These are phyloP conservation scores for Erythrophleum fordii DNA, from an alignment of 306 rosid species.

Conservation along the genomic window DNA sequence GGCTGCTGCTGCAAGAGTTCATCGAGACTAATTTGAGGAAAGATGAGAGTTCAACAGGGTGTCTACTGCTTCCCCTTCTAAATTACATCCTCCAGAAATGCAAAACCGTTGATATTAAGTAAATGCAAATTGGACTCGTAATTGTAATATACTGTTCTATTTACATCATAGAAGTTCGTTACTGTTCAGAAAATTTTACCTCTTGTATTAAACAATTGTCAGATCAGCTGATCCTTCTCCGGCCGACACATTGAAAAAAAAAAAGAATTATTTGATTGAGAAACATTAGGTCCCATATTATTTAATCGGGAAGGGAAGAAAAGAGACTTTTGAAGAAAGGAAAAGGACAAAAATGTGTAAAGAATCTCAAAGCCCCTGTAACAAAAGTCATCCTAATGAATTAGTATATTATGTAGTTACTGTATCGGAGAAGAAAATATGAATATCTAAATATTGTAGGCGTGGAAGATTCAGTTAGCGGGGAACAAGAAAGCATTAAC, in stretches of 20 bases:
- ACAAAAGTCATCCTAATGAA: not conserved
- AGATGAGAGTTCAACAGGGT: not conserved
- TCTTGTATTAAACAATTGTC: not conserved
- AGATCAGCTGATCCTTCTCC: not conserved
- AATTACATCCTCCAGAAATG: too few species aligned
- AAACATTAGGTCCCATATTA: not conserved
- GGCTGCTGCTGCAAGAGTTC: not conserved
- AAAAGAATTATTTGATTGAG: too few species aligned
- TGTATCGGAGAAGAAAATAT: conserved; percentile 21
- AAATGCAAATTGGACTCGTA: not conserved
- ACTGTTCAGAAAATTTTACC: too few species aligned
- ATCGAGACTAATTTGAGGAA: not conserved
- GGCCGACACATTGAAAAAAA: not conserved
- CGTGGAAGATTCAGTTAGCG: not conserved
- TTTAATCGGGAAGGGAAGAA: too few species aligned
- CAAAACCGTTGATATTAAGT: not conserved
- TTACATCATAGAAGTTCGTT: too few species aligned
- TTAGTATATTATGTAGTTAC: not conserved
- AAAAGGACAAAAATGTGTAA: not conserved
- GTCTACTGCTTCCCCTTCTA: too few species aligned
- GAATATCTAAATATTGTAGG: too few species aligned
- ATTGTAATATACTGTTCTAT: too few species aligned
- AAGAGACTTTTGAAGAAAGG: not conserved
- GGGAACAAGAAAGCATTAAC: not conserved
- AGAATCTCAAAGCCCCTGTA: not conserved